These are phyloP conservation scores for Paraphoma chrysanthemicola DNA, from an alignment of 2,329 filamentous ascomycete genomes.

Conservation along the genomic window DNA sequence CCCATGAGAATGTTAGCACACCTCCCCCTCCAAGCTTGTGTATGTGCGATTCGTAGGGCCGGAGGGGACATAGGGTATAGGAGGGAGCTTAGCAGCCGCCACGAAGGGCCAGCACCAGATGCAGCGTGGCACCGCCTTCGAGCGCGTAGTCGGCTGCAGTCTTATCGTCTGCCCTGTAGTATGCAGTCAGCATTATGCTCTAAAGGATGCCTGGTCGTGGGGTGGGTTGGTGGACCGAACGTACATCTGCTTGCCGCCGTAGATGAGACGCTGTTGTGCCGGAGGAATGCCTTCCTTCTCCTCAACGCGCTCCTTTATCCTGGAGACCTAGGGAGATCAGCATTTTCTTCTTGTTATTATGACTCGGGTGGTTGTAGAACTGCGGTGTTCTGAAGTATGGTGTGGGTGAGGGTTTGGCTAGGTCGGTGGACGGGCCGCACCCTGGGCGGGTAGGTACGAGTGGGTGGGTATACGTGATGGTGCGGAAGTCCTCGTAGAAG, in stretches of 20 bases:
- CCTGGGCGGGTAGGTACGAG: too few relatives aligned
- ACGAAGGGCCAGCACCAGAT: conserved; percentile 92
- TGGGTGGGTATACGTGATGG: too few relatives aligned
- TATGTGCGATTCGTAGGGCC: neutral
- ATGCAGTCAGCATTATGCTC: conserved; percentile 6
- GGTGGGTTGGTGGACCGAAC: conserved; percentile 8
- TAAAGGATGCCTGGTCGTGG: neutral
- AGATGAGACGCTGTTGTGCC: conserved; percentile 95
- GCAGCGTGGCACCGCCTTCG: conserved; percentile 89
- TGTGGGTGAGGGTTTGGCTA: too few relatives aligned
- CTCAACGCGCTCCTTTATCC: conserved; percentile 99
- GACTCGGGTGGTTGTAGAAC: neutral
- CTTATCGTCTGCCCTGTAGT: conserved; percentile 88
- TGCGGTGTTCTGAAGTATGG: too few relatives aligned
- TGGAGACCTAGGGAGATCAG: conserved; percentile 70
- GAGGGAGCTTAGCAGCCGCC: conserved; percentile 63
- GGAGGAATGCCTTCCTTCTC: conserved; percentile 99
- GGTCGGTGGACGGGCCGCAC: too few relatives aligned
- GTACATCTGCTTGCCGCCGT: conserved; percentile 97
- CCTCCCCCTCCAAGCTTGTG: too few relatives aligned
- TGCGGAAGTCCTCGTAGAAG: too few relatives aligned
- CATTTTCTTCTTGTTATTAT: neutral
- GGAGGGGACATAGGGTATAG: neutral
- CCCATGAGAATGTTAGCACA: too few relatives aligned
- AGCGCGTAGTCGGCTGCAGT: conserved; percentile 89